Base-by-base conservation (phyloP, 306 rosid genomes). In the Vachellia pachyceras region DNA sequence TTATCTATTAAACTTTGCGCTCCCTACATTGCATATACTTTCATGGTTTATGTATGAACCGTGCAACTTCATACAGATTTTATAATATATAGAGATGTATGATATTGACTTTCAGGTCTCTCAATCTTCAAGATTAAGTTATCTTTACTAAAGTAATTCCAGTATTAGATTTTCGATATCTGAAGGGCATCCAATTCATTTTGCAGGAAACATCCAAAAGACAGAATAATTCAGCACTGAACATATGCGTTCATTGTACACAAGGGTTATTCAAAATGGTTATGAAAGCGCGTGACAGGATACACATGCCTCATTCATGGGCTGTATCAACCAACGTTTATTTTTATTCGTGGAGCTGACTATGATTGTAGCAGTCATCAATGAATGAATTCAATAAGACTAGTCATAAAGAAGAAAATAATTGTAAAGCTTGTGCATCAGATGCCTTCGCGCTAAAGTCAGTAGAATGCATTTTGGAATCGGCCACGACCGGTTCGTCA, bases 201-300 rank as follows among this genome's bases (percentile, higher is more conserved):
- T 82, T 78, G 39, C 88, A 86, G 93, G 88, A 74, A 77, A 84
- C 52, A 36, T 70, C 55, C 29, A 65, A 42, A 39, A 50, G 22
- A 36, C 76, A 77, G 63, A 65, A 46, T 70, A 77, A 72, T 22
- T 23, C 64, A 18, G 80, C 72, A 77, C 82, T 78, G 47, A 35
- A 64, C 12, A 58, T 68, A 42, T 33, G 60, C 64, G 68, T 79
- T 71, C 61, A 37, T 42, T 66, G 46, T 72, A 44, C 86, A 44
- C 7, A 63, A 61, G 80, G 86, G 63, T 79, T n/a, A n/a, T n/a
- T n/a, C n/a, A n/a, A n/a, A n/a, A n/a, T n/a, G n/a, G n/a, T n/a
- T 40, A 60, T 22, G 47, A 36, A 54, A 64, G 73, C 40, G 35
- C 54, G 60, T 40, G 65, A 77, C 68, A 55, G 69, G 35, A 78